A percentile compares a stretch with the other conserved stretches of the same genome.
Evolutionary conservation across 495 filamentous ascomycete genomes (phyloP).

Genomic region (Letharia columbiana): DNA sequence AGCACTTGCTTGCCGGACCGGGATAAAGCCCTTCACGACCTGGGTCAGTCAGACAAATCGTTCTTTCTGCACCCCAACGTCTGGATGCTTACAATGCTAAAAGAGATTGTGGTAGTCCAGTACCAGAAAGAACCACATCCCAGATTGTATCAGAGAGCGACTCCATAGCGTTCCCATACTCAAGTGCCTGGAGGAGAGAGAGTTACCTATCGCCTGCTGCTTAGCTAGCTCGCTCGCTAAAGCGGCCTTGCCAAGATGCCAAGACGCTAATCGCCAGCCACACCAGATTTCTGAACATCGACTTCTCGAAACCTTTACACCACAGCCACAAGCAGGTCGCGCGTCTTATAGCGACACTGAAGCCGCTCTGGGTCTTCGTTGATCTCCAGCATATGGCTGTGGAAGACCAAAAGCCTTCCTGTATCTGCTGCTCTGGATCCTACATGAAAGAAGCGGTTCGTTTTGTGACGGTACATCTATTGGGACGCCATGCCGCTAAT

Average conservation of each 20-base stretch:
- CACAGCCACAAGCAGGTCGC: conserved; percentile 35
- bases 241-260: neutral
- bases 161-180: conserved; percentile 50
- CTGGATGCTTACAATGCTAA: conserved; percentile 69
- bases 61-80: conserved; percentile 22
- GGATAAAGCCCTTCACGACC: conserved; percentile 70
- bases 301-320: conserved; percentile 26
- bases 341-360: conserved; percentile 32
- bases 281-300: neutral
- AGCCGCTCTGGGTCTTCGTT: conserved; percentile 55
- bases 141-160: conserved; percentile 69
- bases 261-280: neutral
- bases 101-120: conserved; percentile 81
- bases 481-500: too few relatives aligned
- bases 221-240: too few relatives aligned
- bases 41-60: conserved; percentile 55
- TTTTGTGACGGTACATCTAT: conserved; percentile 30
- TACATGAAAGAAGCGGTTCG: conserved; percentile 79
- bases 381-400: conserved; percentile 50
- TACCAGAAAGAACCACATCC: conserved; percentile 89
- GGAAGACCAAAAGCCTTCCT: conserved; percentile 61
- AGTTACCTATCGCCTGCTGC: too few relatives aligned
- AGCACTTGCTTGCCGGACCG: conserved; percentile 86
- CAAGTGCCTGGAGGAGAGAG: too few relatives aligned
- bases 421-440: conserved; percentile 93